Conservation (phyloP, 352 stramenopile genomes). For the Globisporangium abappressorium region DNA sequence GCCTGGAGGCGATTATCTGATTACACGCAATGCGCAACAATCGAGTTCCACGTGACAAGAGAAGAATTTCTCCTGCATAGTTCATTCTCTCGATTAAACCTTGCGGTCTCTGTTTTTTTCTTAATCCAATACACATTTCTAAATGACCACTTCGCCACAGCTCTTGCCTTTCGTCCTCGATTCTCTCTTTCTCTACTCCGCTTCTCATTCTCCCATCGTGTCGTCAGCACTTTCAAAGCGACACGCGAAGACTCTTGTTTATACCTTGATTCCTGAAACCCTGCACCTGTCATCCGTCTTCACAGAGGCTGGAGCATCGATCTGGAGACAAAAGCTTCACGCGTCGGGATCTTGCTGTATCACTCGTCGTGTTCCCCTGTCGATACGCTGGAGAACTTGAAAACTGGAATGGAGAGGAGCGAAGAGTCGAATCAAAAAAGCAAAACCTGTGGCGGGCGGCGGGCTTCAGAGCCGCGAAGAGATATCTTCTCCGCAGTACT, state of each 20-base stretch:
- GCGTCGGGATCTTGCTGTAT: not conserved
- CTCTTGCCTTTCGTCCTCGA: not conserved
- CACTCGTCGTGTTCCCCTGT: not conserved
- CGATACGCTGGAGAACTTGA: not conserved
- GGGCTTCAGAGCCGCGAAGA: slow-evolving; percentile 2
- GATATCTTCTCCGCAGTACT: not conserved
- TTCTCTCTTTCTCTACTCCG: not conserved
- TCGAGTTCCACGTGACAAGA: not conserved
- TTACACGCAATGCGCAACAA: not conserved
- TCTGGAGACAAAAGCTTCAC: not conserved
- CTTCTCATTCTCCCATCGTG: not conserved
- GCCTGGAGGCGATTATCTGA: not conserved
- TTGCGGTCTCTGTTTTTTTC: slow-evolving; percentile 3
- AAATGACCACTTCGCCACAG: slow-evolving; percentile 6
- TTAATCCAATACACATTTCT: slow-evolving; percentile 14
- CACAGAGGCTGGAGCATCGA: not conserved
- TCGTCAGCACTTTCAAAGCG: not conserved
- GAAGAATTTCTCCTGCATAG: not conserved
- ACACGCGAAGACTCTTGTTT: not conserved
- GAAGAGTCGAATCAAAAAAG: not conserved
- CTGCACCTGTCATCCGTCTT: not conserved
- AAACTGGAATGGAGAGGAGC: not conserved
- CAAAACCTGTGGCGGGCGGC: not conserved
- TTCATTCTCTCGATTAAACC: slow-evolving; percentile 1
- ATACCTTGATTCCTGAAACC: not conserved